Conservation (phyloP, 257 asterid genomes). For the Capsicum baccatum region DNA sequence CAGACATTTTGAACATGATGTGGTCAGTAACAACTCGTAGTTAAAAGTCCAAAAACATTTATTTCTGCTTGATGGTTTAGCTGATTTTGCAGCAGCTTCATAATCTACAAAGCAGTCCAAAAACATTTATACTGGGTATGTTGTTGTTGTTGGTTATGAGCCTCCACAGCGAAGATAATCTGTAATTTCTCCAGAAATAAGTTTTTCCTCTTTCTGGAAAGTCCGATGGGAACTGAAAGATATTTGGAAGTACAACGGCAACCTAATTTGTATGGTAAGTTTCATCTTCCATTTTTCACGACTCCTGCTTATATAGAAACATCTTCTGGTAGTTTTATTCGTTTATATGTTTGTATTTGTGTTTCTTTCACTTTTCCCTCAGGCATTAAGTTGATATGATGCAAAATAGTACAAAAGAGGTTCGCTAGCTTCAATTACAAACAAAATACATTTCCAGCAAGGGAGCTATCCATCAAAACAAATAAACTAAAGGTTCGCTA, state of each 20-base stretch:
- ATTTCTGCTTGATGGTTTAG: constrained; percentile 1
- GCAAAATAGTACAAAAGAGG: background rate
- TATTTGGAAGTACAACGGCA: constrained; percentile 20
- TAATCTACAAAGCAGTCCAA: background rate
- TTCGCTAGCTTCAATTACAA: background rate
- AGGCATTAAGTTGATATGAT: background rate
- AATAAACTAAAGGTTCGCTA: background rate
- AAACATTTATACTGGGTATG: too few species aligned
- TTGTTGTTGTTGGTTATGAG: background rate
- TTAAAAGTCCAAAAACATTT: constrained; percentile 30
- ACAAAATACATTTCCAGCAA: background rate
- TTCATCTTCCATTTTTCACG: constrained; percentile 8
- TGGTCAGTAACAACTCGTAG: constrained; percentile 44
- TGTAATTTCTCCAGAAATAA: constrained; percentile 15
- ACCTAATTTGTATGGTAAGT: constrained; percentile 17
- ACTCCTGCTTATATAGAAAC: background rate
- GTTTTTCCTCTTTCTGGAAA: background rate
- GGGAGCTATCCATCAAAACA: constrained; percentile 11
- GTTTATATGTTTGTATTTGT: background rate
- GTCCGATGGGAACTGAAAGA: constrained; percentile 17
- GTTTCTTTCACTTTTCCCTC: constrained; percentile 12
- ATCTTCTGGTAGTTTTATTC: constrained; percentile 9
- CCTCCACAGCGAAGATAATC: background rate
- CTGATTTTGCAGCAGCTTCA: constrained; percentile 28
- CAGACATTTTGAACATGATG: constrained; percentile 52